phyloP scores from a whole-genome alignment of 495 filamentous ascomycete species.

The Penicillium egyptiacum region DNA sequence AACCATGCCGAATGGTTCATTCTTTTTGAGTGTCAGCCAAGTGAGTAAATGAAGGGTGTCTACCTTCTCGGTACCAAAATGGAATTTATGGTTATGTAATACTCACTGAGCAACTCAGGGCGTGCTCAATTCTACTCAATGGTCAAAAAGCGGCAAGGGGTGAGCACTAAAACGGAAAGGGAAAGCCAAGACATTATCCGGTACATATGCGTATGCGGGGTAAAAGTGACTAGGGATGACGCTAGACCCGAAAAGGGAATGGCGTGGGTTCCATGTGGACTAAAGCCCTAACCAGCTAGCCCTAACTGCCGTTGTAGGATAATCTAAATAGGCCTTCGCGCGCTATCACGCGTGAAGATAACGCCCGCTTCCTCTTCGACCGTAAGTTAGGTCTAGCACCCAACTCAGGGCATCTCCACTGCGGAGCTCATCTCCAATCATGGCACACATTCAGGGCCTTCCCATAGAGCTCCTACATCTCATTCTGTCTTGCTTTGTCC shows the following conservation, averaged over 20 bases:
- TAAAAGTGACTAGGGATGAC: background rate
- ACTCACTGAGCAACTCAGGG: no score
- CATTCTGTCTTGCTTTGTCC: background rate
- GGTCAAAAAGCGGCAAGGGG: conserved; percentile 7
- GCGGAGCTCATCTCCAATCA: background rate
- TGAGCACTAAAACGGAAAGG: conserved; percentile 5
- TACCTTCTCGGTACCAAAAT: no score
- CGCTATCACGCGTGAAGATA: background rate
- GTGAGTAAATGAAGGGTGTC: no score
- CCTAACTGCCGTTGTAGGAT: background rate
- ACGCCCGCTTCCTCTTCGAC: background rate
- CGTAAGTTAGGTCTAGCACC: background rate
- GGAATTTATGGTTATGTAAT: no score
- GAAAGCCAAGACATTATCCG: no score
- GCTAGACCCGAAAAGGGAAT: no score
- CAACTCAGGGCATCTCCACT: background rate
- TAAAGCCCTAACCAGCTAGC: background rate
- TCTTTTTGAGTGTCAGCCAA: no score
- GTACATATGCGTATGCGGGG: background rate
- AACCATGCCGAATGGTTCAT: no score
- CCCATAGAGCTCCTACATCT: conserved; percentile 3
- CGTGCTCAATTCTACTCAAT: background rate
- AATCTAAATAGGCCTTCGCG: background rate
- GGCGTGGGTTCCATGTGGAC: background rate
- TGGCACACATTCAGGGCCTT: background rate